Percentiles rank a stretch among this genome's conserved stretches.
phyloP scores from a whole-genome alignment of 2,329 filamentous ascomycete genomes.

The Fusarium decemcellulare region DNA sequence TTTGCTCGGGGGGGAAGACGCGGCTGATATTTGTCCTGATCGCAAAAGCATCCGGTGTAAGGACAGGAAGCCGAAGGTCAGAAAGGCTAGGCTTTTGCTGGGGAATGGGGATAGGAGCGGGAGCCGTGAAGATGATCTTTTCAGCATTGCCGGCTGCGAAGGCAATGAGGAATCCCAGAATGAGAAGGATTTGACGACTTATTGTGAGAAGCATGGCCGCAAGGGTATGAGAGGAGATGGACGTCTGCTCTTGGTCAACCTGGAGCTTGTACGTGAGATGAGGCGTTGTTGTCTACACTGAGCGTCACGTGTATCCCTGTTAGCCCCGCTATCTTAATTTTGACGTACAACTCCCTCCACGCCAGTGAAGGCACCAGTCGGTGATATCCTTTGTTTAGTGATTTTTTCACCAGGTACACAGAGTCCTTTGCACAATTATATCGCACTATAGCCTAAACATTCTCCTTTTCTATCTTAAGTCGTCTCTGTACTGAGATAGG shows the following conservation, averaged over 20 bases:
- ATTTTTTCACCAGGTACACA: too few species aligned
- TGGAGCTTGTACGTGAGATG: slow-evolving; percentile 4
- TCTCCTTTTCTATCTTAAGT: neutral
- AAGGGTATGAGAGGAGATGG: neutral
- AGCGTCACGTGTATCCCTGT: slow-evolving; percentile 23
- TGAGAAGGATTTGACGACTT: neutral
- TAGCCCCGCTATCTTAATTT: slow-evolving; percentile 17
- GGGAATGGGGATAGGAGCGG: slow-evolving; percentile 69
- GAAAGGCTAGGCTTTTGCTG: slow-evolving; percentile 53
- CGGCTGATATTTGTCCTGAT: slow-evolving; percentile 77
- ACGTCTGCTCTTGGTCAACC: neutral
- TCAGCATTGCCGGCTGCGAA: slow-evolving; percentile 80
- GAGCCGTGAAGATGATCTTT: slow-evolving; percentile 89
- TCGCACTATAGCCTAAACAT: too few species aligned
- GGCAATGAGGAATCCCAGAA: slow-evolving; percentile 33
- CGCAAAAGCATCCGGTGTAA: slow-evolving; percentile 70
- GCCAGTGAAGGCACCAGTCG: neutral
- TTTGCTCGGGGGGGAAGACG: slow-evolving; percentile 72
- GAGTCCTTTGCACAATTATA: too few species aligned
- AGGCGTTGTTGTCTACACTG: neutral
- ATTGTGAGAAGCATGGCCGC: slow-evolving; percentile 21
- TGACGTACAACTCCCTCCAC: neutral
- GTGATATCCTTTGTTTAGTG: too few species aligned
- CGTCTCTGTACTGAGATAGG: slow-evolving; percentile 9
- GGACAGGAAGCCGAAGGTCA: slow-evolving; percentile 73